phyloP scores from a whole-genome alignment of 257 asterid species.

The Avicennia marina region DNA sequence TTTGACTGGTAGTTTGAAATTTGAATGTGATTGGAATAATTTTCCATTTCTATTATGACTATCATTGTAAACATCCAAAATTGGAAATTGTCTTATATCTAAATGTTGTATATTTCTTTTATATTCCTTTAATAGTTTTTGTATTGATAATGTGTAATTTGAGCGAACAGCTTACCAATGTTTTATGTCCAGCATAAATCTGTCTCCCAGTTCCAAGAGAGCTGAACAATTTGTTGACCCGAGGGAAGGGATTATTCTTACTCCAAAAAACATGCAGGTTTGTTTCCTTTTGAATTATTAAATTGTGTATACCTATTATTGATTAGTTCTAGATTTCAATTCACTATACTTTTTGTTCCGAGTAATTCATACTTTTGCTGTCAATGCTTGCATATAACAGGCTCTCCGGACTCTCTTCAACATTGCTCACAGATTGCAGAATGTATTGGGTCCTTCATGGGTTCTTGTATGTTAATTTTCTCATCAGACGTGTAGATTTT shows the following conservation, averaged over 20 bases:
- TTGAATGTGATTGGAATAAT: background rate
- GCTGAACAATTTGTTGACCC: slow-evolving; percentile 65
- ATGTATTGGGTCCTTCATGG: slow-evolving; percentile 97
- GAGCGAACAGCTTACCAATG: slow-evolving; percentile 11
- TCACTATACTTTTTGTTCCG: background rate
- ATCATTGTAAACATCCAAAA: slow-evolving; percentile 6
- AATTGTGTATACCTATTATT: too few relatives aligned
- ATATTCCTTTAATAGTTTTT: slow-evolving; percentile 1
- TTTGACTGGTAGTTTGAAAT: background rate
- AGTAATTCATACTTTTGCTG: slow-evolving; percentile 13
- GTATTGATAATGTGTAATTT: slow-evolving; percentile 3
- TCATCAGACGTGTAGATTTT: background rate
- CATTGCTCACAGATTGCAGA: slow-evolving; percentile 90
- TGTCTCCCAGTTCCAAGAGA: slow-evolving; percentile 77
- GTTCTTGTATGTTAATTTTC: slow-evolving; percentile 67
- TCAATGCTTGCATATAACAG: slow-evolving; percentile 35
- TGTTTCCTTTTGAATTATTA: too few relatives aligned
- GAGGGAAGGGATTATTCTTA: slow-evolving; percentile 81
- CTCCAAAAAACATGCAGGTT: slow-evolving; percentile 98
- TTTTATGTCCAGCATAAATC: slow-evolving; percentile 51
- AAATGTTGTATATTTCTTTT: background rate
- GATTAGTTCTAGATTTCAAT: too few relatives aligned
- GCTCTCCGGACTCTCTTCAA: slow-evolving; percentile 97
- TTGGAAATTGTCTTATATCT: background rate
- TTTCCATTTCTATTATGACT: background rate